Evolutionary conservation across 2,329 filamentous ascomycete genomes (phyloP).

Genomic region (Botrytis fragariae): DNA sequence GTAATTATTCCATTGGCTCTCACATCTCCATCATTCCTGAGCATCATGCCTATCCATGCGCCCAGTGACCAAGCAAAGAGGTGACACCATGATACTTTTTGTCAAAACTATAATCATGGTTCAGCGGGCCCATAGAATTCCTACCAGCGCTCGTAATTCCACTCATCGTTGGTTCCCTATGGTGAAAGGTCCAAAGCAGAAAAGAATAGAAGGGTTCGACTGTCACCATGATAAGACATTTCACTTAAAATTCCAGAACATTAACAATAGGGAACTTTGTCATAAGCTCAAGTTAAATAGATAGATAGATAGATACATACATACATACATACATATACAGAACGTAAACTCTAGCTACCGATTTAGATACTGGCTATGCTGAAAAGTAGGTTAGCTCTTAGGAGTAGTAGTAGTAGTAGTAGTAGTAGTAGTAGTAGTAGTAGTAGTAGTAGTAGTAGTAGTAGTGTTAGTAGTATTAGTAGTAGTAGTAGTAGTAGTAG

Average conservation of each 20-base stretch:
- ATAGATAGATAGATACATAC: too few relatives aligned
- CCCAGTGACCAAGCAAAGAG: neutral
- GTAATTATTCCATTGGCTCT: neutral
- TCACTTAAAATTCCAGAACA: neutral
- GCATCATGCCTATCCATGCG: neutral
- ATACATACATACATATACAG: too few relatives aligned
- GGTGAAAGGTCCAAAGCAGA: neutral
- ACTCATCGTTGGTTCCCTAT: neutral
- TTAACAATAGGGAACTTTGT: too few relatives aligned
- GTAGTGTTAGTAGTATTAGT: too few relatives aligned
- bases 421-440: too few relatives aligned
- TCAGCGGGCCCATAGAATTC: neutral
- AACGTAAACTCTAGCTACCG: too few relatives aligned
- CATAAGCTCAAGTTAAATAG: too few relatives aligned
- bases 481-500: too few relatives aligned
- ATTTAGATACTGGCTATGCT: too few relatives aligned
- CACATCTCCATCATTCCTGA: neutral
- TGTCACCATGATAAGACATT: neutral
- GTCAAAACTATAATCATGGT: neutral
- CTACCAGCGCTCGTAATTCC: neutral
- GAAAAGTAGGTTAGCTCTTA: too few relatives aligned
- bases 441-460: too few relatives aligned
- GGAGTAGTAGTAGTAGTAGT: too few relatives aligned
- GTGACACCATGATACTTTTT: neutral
- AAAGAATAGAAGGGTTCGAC: neutral